Evolutionary conservation across 139 green algal genomes (phyloP).

Genomic region (Yamagishiella unicocca): DNA sequence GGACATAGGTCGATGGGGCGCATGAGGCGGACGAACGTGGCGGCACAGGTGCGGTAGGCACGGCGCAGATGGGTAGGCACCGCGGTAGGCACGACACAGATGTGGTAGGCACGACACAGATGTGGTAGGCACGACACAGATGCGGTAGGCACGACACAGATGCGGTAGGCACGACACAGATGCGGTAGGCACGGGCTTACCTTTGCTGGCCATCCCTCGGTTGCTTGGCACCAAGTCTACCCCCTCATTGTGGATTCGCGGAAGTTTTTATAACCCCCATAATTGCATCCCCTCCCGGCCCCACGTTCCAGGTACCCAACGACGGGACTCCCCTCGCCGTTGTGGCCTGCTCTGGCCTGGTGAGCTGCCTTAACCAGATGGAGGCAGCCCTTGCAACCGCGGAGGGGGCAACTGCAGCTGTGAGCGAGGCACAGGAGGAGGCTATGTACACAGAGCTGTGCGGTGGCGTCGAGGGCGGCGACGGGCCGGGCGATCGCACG

Average conservation of each 20-base stretch:
- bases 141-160: background rate
- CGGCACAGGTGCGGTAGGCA: background rate
- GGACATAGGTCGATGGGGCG: background rate
- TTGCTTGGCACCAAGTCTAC: too few relatives aligned
- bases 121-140: background rate
- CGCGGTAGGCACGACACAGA: background rate
- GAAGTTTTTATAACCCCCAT: background rate
- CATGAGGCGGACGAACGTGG: background rate
- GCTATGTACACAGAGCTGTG: too few relatives aligned
- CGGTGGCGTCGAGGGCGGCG: too few relatives aligned
- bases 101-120: background rate
- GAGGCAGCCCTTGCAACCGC: background rate
- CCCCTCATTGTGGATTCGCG: background rate
- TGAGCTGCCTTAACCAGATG: slow-evolving; percentile 34
- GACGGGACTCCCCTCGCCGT: slow-evolving; percentile 11
- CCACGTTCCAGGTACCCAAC: background rate
- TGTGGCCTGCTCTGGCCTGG: background rate
- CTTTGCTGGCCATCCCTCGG: too few relatives aligned
- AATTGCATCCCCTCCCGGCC: background rate
- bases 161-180: background rate
- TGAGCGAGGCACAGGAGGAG: background rate
- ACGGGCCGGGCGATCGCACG: too few relatives aligned
- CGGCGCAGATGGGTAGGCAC: too few relatives aligned
- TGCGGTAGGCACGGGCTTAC: background rate
- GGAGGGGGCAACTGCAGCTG: background rate